These are phyloP conservation scores for Agroathelia rolfsii DNA, from an alignment of 1,284 basidiomycete species.

Conservation along the genomic window DNA sequence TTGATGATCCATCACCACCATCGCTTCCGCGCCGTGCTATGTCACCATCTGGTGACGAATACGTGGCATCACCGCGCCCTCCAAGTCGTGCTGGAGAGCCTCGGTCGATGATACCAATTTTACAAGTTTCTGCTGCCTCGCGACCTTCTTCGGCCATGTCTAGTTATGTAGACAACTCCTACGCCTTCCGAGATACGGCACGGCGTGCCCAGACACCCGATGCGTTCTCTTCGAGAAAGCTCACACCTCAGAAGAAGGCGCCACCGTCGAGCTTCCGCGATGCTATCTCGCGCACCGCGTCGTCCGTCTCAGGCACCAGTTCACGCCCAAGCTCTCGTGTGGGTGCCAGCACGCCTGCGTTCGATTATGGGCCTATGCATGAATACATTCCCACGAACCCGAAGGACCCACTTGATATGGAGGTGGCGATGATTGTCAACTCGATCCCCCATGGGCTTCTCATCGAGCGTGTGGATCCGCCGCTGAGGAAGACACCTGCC, in stretches of 20 bases:
- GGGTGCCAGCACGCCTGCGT: slow-evolving; percentile 48
- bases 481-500: slow-evolving; percentile 51
- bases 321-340: slow-evolving; percentile 59
- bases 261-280: slow-evolving; percentile 75
- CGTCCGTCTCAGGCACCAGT: too few relatives aligned
- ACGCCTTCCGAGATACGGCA: slow-evolving; percentile 37
- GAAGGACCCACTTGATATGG: slow-evolving; percentile 73
- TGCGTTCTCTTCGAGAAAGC: slow-evolving; percentile 25
- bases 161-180: slow-evolving; percentile 47
- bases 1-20: slow-evolving; percentile 21
- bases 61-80: slow-evolving; percentile 59
- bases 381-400: slow-evolving; percentile 61
- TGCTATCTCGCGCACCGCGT: slow-evolving; percentile 37
- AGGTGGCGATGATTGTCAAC: slow-evolving; percentile 71
- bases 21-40: slow-evolving; percentile 24
- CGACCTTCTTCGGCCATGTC: slow-evolving; percentile 66
- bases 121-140: slow-evolving; percentile 61
- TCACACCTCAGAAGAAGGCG: too few relatives aligned
- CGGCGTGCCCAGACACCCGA: slow-evolving; percentile 63
- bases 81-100: too few relatives aligned
- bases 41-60: slow-evolving; percentile 28
- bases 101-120: slow-evolving; percentile 72
- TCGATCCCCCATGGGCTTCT: slow-evolving; percentile 64
- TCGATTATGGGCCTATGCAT: slow-evolving; percentile 41
- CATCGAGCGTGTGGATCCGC: slow-evolving; percentile 73